A percentile compares a stretch with the other conserved stretches of the same genome.
Conservation (phyloP, 2,329 filamentous ascomycete species). For the Onygenales sp. region DNA sequence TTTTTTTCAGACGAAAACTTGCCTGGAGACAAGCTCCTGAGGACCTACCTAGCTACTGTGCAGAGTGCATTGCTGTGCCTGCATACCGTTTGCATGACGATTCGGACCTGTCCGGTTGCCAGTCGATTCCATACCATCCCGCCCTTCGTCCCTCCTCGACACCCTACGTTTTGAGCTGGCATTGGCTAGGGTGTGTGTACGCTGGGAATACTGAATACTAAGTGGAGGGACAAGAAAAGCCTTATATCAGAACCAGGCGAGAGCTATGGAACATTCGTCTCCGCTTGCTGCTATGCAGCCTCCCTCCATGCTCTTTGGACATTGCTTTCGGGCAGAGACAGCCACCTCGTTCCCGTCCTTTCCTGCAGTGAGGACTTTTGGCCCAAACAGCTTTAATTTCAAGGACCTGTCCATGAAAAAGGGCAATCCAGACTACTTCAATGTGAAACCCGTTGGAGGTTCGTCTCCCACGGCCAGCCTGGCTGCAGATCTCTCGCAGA, state of each 20-base stretch:
- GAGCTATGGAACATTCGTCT: constrained; percentile 82
- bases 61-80: background rate
- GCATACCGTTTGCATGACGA: background rate
- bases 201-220: constrained; percentile 2
- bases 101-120: background rate
- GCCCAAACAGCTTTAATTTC: constrained; percentile 63
- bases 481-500: constrained; percentile 89
- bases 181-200: constrained; percentile 1
- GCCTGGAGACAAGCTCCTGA: background rate
- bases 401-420: constrained; percentile 64
- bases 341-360: constrained; percentile 45
- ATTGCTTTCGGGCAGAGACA: constrained; percentile 52
- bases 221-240: constrained; percentile 1
- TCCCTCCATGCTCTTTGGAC: constrained; percentile 50
- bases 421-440: constrained; percentile 68
- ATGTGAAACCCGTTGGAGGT: constrained; percentile 63
- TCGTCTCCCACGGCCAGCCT: constrained; percentile 87
- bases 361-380: constrained; percentile 45
- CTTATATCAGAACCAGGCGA: background rate
- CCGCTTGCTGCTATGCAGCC: constrained; percentile 89
- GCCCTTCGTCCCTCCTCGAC: background rate
- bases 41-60: background rate
- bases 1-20: background rate
- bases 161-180: background rate
- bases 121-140: background rate